Conservation (phyloP, 2,329 filamentous ascomycete species). For the Coniochaeta sp. region DNA sequence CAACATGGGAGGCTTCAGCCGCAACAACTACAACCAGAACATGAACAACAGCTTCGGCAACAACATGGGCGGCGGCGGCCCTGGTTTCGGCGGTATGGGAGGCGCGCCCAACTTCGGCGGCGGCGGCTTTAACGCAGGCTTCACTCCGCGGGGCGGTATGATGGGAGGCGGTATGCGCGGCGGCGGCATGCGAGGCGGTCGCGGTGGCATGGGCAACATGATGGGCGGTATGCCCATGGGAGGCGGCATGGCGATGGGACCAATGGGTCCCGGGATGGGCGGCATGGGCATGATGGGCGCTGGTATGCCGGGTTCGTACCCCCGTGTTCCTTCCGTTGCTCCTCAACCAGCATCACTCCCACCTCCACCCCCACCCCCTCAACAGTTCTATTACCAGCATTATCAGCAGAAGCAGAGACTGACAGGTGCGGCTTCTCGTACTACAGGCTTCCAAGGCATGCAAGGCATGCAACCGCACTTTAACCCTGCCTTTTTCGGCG, state of each 20-base stretch:
- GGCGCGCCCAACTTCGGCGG: conserved; percentile 32
- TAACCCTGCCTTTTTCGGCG: conserved; percentile 65
- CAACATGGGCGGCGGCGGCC: conserved; percentile 42
- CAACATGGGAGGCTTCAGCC: conserved; percentile 38
- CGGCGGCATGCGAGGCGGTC: conserved; percentile 40
- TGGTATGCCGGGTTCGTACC: conserved; percentile 50
- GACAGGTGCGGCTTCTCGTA: not conserved
- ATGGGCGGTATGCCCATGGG: conserved; percentile 39
- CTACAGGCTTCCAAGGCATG: too few species aligned
- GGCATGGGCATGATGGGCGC: conserved; percentile 40
- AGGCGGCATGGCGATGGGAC: conserved; percentile 30
- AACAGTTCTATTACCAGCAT: not conserved
- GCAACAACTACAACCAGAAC: conserved; percentile 31
- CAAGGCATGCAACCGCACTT: conserved; percentile 64
- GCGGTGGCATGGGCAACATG: conserved; percentile 52
- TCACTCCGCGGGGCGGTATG: conserved; percentile 34
- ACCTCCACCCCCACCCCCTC: not conserved
- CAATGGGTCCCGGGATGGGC: conserved; percentile 40
- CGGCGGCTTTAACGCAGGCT: conserved; percentile 22
- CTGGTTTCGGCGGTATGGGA: conserved; percentile 33
- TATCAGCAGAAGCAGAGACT: conserved; percentile 1
- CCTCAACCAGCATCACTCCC: not conserved
- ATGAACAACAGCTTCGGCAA: conserved; percentile 25
- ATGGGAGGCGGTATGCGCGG: conserved; percentile 44
- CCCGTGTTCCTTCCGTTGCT: conserved; percentile 3